These are phyloP conservation scores for Apiospora koreana DNA, from an alignment of 2,329 filamentous ascomycete genomes.

Conservation along the genomic window DNA sequence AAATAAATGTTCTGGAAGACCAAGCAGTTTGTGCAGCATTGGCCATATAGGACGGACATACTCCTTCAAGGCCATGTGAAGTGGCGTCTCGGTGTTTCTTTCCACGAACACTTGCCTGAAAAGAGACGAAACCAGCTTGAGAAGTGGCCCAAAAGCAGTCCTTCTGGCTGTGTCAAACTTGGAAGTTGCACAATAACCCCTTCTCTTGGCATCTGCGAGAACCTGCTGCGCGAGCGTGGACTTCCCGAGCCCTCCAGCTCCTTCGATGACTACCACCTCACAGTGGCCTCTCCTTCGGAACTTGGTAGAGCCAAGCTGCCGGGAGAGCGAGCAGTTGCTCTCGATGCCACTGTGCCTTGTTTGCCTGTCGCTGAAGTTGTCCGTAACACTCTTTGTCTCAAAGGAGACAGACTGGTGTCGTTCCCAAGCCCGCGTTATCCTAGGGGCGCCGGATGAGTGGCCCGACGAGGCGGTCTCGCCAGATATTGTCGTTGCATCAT, in stretches of 20 bases:
- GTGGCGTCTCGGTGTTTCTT: constrained; percentile 63
- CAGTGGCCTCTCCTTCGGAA: constrained; percentile 64
- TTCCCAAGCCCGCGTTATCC: constrained; percentile 50
- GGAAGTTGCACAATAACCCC: constrained; percentile 65
- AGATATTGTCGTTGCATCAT: constrained; percentile 28
- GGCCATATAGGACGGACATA: constrained; percentile 67
- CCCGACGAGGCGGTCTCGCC: constrained; percentile 50
- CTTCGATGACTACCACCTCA: constrained; percentile 63
- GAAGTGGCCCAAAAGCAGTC: constrained; percentile 62
- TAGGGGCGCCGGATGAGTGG: constrained; percentile 38
- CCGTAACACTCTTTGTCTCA: constrained; percentile 48
- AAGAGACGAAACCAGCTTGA: constrained; percentile 65
- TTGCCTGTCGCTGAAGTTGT: constrained; percentile 46
- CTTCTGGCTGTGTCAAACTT: constrained; percentile 65
- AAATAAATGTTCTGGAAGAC: constrained; percentile 70
- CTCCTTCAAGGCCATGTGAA: constrained; percentile 62
- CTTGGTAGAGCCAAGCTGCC: constrained; percentile 57
- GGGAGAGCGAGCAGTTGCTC: constrained; percentile 51
- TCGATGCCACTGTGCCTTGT: constrained; percentile 47
- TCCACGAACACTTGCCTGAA: constrained; percentile 71
- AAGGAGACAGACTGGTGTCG: constrained; percentile 52
- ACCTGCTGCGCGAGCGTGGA: constrained; percentile 65
- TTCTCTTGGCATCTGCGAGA: constrained; percentile 59
- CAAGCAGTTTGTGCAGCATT: constrained; percentile 61
- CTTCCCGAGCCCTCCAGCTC: constrained; percentile 65